Base-by-base conservation (phyloP, 2,329 filamentous ascomycete species). In the Fusarium longipes region DNA sequence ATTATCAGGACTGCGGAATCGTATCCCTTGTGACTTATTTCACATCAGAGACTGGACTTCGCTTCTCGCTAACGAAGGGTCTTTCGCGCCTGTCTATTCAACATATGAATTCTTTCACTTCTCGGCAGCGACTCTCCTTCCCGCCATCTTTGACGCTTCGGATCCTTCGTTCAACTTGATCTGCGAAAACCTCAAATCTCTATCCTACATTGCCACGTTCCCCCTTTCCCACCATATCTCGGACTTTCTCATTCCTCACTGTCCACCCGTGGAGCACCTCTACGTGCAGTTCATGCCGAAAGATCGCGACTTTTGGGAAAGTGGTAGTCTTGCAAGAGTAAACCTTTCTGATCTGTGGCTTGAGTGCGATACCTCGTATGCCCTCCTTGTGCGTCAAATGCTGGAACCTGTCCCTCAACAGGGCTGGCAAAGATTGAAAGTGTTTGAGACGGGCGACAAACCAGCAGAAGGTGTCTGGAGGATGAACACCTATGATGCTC, bases 41-140 rank as follows among this genome's bases (percentile, higher is more conserved):
- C 82, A 82, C 25, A 79, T 85, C n/a, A 83, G 86, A 2, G 84
- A 85, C 3, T 94, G 92, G 91, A 83, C 82, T 0, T 83, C 85
- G 18, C 71, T 93, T 1, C 80, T 86, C 3, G 85, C 93, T 66
- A 94, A 94, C 74, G 91, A 95, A 78, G 90, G 91, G 10, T 92
- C 90, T 0, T 92, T 88, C 6, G 84, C 91, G n/a, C 84, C 84
- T 57, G 89, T 87, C 8, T 94, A 92, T 77, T 84, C 85, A 44
- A 88, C 86, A 6, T 91, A 92, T 74, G 89, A 93, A 70, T 93
- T 89, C 77, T 92, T 90, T 72, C 81, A 89, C 33, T 87, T 87
- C 42, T 81, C 83, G 2, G 84, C 90, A 8, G 89, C 88, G 0
- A 88, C 88, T 15, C 82, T 91, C 56, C 78, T 92, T 2, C 81